These are phyloP conservation scores for Mucor mucedo DNA, from an alignment of 371 early-diverging fungal species.

Conservation along the genomic window DNA sequence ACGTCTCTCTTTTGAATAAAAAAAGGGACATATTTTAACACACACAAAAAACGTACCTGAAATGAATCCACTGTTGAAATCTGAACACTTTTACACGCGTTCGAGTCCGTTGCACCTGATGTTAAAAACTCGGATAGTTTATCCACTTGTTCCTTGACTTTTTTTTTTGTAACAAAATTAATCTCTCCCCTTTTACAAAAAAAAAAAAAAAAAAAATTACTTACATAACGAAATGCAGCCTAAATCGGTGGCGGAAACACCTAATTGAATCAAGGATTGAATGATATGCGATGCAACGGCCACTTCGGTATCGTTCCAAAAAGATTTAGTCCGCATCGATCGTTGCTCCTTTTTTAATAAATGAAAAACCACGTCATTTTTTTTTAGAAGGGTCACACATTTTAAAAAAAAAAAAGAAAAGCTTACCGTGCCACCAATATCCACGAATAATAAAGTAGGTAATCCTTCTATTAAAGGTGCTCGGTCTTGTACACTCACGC, in stretches of 20 bases:
- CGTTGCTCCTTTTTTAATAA: constrained; percentile 41
- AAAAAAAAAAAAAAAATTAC: constrained; percentile 15
- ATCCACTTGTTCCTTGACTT: constrained; percentile 76
- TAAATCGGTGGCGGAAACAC: constrained; percentile 50
- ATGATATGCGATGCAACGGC: constrained; percentile 49
- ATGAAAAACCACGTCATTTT: background rate
- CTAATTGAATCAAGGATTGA: constrained; percentile 42
- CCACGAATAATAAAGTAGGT: constrained; percentile 75
- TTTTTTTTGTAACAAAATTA: constrained; percentile 16
- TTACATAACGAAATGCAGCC: constrained; percentile 76
- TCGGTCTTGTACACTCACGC: constrained; percentile 52
- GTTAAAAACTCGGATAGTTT: constrained; percentile 41
- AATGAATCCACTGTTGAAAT: constrained; percentile 88
- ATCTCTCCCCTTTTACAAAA: background rate
- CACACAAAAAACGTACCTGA: constrained; percentile 35
- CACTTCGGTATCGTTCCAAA: constrained; percentile 63
- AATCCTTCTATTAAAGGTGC: constrained; percentile 61
- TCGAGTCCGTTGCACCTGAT: constrained; percentile 2
- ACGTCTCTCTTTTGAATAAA: background rate
- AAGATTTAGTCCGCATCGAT: constrained; percentile 48
- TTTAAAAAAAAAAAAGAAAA: background rate
- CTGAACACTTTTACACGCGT: constrained; percentile 33
- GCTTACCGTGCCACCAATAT: constrained; percentile 53
- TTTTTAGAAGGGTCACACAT: background rate
- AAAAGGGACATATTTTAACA: background rate